Base-by-base conservation (phyloP, 345 rosid species). In the Brassica carinata region DNA sequence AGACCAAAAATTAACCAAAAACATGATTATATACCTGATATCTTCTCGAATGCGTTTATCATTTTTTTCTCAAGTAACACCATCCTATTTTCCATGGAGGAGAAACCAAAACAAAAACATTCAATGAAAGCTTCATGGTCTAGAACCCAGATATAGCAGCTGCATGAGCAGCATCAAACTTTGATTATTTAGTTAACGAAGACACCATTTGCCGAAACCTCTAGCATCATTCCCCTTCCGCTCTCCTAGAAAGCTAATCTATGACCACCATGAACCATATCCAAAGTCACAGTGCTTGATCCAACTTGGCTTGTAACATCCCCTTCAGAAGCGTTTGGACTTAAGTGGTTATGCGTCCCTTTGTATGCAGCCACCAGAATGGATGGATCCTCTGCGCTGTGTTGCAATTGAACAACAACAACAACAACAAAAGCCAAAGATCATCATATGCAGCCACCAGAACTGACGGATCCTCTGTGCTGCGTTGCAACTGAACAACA, bases 91-190 rank as follows among this genome's bases (percentile, higher is more conserved):
- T 34, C 38, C 1, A 6, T 34, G 72, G 72, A 58, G 65, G 72
- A 78, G 23, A 38, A 36, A 64, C 8, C 48, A 57, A 53, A 15
- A 59, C 74, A 34, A 43, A 58, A 59, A 73, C 55, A 68, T 51
- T 11, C 67, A 63, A 58, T 26, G 27, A 70, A 27, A 53, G 2
- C 18, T 43, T 81, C 76, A 81, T 53, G 77, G 80, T 73, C 75
- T 64, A 23, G 81, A 86, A 83, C 77, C 97, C 94, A 0, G 97
- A 90, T 74, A 94, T 84, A 17, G 91, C 97, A 17, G 92, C 91
- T 1, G 89, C 23, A 19, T 19, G 23, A 19, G 23, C 23, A 19
- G 23, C 23, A 19, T 19, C 23, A 19, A 19, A 19, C 23, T 19
- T 19, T 19, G 23, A 19, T 19, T 19, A 19, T 19, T 19, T 19